Conservation (phyloP, 768 basidiomycete genomes). For the Nidula microcarpa region DNA sequence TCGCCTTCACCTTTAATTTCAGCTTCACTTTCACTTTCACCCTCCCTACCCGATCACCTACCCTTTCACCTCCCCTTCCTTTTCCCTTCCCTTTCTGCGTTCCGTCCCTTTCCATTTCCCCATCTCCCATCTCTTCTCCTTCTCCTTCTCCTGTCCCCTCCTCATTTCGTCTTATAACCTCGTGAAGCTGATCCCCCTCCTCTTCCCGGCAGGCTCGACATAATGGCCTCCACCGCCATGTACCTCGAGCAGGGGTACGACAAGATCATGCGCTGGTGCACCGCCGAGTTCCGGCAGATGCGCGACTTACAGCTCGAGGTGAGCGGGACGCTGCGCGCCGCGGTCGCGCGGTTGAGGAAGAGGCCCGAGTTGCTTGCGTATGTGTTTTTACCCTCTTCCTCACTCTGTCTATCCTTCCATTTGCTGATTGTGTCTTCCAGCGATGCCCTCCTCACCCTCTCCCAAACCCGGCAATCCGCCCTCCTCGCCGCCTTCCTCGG, state of each 20-base stretch:
- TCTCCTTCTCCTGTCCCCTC: too few relatives aligned
- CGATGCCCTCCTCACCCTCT: constrained; percentile 74
- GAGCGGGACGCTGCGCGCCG: constrained; percentile 59
- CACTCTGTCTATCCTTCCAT: neutral
- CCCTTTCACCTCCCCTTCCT: too few relatives aligned
- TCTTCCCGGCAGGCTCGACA: constrained; percentile 61
- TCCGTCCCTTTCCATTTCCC: too few relatives aligned
- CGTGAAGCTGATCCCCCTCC: too few relatives aligned
- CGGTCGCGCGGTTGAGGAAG: constrained; percentile 67
- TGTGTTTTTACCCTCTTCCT: constrained; percentile 13
- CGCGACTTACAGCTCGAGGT: constrained; percentile 76
- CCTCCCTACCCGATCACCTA: too few relatives aligned
- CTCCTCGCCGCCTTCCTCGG: constrained; percentile 80
- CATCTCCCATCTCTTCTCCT: too few relatives aligned
- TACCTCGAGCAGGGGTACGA: constrained; percentile 88
- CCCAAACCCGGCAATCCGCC: constrained; percentile 77
- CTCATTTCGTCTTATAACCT: too few relatives aligned
- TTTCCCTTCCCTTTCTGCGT: too few relatives aligned
- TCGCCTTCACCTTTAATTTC: too few relatives aligned
- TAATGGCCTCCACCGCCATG: constrained; percentile 78
- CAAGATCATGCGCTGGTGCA: constrained; percentile 83
- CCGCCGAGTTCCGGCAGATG: constrained; percentile 79
- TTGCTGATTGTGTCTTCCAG: constrained; percentile 13
- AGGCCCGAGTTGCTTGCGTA: constrained; percentile 78
- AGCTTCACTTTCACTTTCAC: too few relatives aligned